phyloP scores from a whole-genome alignment of 75 land plant species.

The Cryptomeria japonica region DNA sequence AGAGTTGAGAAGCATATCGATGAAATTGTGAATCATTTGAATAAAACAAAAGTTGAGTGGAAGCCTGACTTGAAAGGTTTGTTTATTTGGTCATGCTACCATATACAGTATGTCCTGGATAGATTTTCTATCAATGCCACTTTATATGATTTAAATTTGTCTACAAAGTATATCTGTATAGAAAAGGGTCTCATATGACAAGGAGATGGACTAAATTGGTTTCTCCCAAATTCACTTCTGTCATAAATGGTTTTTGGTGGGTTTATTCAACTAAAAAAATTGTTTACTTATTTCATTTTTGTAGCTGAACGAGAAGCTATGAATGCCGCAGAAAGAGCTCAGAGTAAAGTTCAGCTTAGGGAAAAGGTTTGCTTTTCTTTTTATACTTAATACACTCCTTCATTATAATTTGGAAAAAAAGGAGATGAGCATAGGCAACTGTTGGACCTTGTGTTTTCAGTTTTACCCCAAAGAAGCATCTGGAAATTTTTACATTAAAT shows the following conservation, averaged over 20 bases:
- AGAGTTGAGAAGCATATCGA: slow-evolving; percentile 89
- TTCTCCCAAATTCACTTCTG: not conserved
- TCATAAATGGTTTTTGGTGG: not conserved
- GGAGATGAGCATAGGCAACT: not conserved
- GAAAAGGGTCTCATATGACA: not conserved
- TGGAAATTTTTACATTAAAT: not conserved
- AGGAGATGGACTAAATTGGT: not conserved
- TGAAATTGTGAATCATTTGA: slow-evolving; percentile 91
- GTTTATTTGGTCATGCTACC: slow-evolving; percentile 1
- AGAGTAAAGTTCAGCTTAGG: slow-evolving; percentile 63
- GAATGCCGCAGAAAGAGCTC: slow-evolving; percentile 87
- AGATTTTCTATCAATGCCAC: not conserved
- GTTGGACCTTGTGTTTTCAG: not conserved
- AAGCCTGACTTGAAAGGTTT: slow-evolving; percentile 92
- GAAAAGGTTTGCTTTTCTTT: slow-evolving; percentile 58
- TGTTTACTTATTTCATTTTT: slow-evolving; percentile 3
- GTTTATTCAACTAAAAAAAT: slow-evolving; percentile 7
- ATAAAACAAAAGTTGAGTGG: slow-evolving; percentile 88
- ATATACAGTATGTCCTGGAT: not conserved
- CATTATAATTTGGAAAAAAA: not conserved
- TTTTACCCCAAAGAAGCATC: not conserved
- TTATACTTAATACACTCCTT: not conserved
- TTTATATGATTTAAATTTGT: not conserved
- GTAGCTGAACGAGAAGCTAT: slow-evolving; percentile 85
- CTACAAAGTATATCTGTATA: not conserved